Evolutionary conservation across 441 rosid species (phyloP).

Genomic region (Croton setiger): DNA sequence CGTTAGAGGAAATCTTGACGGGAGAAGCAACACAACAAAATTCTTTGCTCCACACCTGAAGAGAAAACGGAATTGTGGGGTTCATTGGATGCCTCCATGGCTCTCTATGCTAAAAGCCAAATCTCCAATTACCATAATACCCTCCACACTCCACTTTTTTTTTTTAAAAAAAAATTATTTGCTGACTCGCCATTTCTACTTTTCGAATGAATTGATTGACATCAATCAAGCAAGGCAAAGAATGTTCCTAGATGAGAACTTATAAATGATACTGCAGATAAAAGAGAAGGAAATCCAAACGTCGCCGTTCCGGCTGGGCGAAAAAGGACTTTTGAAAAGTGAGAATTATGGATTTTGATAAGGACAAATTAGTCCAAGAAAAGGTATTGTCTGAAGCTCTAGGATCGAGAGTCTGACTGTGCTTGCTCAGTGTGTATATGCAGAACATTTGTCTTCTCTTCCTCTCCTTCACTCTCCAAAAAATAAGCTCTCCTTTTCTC

Average conservation of each 20-base stretch:
- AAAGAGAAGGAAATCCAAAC: background rate
- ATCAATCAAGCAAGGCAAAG: no score
- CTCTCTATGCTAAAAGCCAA: background rate
- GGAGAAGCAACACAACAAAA: conserved; percentile 15
- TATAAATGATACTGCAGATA: no score
- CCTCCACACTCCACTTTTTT: background rate
- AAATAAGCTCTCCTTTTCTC: background rate
- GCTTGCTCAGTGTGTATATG: conserved; percentile 27
- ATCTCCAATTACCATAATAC: background rate
- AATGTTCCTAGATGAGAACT: no score
- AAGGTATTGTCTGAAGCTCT: conserved; percentile 13
- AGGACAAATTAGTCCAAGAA: conserved; percentile 30
- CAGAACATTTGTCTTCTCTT: conserved; percentile 8
- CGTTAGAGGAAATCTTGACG: background rate
- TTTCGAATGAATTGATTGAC: no score
- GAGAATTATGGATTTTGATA: background rate
- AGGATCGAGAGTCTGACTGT: conserved; percentile 33
- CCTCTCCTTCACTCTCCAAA: background rate
- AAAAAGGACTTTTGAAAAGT: background rate
- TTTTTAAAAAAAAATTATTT: no score
- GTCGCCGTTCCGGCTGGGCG: background rate
- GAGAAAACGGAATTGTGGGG: conserved; percentile 22
- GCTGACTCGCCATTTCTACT: no score
- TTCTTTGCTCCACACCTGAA: conserved; percentile 24
- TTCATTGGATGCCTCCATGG: conserved; percentile 8